Percentiles rank a stretch among this genome's conserved stretches.
These are phyloP conservation scores for Hanseniaspora thailandica DNA, from an alignment of 805 yeast species.

Conservation along the genomic window DNA sequence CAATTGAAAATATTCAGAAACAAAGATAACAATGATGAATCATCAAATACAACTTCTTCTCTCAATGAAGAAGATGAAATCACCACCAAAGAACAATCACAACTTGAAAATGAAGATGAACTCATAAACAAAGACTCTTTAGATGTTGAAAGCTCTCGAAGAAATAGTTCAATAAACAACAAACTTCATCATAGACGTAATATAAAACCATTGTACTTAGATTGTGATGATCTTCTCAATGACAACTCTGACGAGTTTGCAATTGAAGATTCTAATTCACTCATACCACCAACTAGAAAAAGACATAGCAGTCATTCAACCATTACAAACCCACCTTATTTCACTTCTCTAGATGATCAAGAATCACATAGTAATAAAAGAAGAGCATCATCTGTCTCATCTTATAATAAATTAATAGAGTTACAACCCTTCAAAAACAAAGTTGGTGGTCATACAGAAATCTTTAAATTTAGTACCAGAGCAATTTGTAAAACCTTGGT, in stretches of 20 bases:
- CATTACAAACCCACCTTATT: background rate
- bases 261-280: background rate
- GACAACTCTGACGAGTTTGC: background rate
- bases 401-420: slow-evolving; percentile 40
- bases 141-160: background rate
- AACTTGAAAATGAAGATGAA: background rate
- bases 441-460: slow-evolving; percentile 98
- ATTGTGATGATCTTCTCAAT: slow-evolving; percentile 11
- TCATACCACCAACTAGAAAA: slow-evolving; percentile 2
- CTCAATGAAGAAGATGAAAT: background rate
- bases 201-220: slow-evolving; percentile 7
- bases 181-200: slow-evolving; percentile 17
- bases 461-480: slow-evolving; percentile 76
- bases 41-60: background rate
- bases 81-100: background rate
- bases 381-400: slow-evolving; percentile 23
- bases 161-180: background rate
- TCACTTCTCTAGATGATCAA: slow-evolving; percentile 15
- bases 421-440: slow-evolving; percentile 81
- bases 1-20: slow-evolving; percentile 25
- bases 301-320: slow-evolving; percentile 1
- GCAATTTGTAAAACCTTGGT: slow-evolving; percentile 92
- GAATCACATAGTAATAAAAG: slow-evolving; percentile 16
- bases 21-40: slow-evolving; percentile 23
- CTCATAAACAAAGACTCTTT: background rate